Evolutionary conservation across 2,329 filamentous ascomycete species (phyloP).

Genomic region (Pestalotiopsis sp.): DNA sequence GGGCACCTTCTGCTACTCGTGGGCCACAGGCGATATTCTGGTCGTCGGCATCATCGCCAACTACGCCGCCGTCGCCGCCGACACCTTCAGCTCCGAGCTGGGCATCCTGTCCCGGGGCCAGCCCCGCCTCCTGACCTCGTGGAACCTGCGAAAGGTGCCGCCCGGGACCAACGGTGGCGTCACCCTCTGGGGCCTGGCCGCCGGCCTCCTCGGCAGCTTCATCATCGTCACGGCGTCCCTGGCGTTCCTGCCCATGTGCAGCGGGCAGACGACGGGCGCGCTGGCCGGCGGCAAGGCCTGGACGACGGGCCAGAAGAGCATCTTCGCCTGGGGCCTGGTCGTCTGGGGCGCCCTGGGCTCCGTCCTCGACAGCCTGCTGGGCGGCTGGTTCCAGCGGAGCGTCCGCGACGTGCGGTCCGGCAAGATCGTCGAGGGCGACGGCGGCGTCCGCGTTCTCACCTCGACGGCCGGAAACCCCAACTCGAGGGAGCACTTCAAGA

Average conservation of each 20-base stretch:
- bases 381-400: constrained; percentile 81
- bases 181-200: constrained; percentile 71
- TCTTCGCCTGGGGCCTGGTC: constrained; percentile 61
- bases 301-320: constrained; percentile 46
- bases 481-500: constrained; percentile 31
- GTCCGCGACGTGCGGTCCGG: constrained; percentile 83
- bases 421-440: constrained; percentile 86
- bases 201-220: constrained; percentile 74
- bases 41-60: constrained; percentile 73
- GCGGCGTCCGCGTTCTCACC: constrained; percentile 64
- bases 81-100: constrained; percentile 94
- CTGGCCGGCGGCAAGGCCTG: constrained; percentile 51
- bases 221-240: constrained; percentile 69
- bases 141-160: constrained; percentile 75
- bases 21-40: constrained; percentile 61
- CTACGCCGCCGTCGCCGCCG: constrained; percentile 89
- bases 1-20: constrained; percentile 57
- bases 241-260: constrained; percentile 71
- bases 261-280: constrained; percentile 36
- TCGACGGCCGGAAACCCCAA: constrained; percentile 32
- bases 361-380: constrained; percentile 84
- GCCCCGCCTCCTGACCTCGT: constrained; percentile 86
- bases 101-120: constrained; percentile 79
- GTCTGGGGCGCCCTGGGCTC: constrained; percentile 79
- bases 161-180: constrained; percentile 94